A percentile compares a stretch with the other conserved stretches of the same genome.
Evolutionary conservation across 164 flowering plant species (phyloP).

Genomic region (Macadamia tetraphylla): DNA sequence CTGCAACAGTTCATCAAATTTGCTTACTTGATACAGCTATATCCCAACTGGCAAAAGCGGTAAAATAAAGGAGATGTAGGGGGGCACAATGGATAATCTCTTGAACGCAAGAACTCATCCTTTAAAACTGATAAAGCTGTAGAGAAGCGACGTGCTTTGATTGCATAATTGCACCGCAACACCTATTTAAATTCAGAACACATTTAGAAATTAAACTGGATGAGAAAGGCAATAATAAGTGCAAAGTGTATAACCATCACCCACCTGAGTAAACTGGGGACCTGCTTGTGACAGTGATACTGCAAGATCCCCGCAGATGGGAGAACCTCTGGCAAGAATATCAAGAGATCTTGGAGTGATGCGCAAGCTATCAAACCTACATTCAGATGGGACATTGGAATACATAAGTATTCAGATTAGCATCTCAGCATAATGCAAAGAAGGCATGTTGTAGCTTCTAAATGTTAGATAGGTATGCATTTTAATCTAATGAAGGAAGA

Average conservation of each 20-base stretch:
- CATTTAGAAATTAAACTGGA: constrained; percentile 12
- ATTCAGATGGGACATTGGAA: constrained; percentile 10
- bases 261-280: constrained; percentile 97
- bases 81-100: constrained; percentile 98
- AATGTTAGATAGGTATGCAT: background rate
- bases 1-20: too few relatives aligned
- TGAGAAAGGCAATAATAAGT: background rate
- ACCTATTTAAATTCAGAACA: constrained; percentile 40
- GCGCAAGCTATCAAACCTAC: constrained; percentile 94
- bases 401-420: constrained; percentile 13
- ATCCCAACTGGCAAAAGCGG: constrained; percentile 94
- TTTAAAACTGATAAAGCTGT: constrained; percentile 91
- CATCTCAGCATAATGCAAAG: constrained; percentile 1
- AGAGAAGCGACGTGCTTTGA: constrained; percentile 90
- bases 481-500: background rate
- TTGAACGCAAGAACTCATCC: constrained; percentile 93
- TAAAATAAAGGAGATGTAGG: constrained; percentile 94
- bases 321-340: constrained; percentile 88
- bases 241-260: background rate
- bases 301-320: constrained; percentile 98
- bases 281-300: constrained; percentile 95
- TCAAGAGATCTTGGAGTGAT: constrained; percentile 98
- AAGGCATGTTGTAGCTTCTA: background rate
- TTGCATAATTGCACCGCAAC: constrained; percentile 81
- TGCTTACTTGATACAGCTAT: constrained; percentile 88